Percentiles rank a stretch among this genome's conserved stretches.
Evolutionary conservation across 2,329 filamentous ascomycete species (phyloP).

Genomic region (Talaromyces albobiverticillius): DNA sequence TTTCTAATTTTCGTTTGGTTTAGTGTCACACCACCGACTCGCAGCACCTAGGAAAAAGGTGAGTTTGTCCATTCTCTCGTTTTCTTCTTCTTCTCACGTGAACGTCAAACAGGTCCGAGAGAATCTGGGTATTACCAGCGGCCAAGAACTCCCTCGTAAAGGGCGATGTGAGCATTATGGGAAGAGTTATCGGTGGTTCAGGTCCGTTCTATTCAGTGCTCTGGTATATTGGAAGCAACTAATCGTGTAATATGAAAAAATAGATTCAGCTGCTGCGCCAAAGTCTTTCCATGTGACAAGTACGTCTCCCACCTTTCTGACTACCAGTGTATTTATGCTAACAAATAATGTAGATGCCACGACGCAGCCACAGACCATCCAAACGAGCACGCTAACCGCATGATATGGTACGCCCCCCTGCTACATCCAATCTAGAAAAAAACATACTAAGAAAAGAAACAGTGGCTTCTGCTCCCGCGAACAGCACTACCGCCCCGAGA

Average conservation of each 20-base stretch:
- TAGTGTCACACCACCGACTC: slow-evolving; percentile 12
- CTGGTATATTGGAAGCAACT: not conserved
- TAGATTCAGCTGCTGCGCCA: slow-evolving; percentile 56
- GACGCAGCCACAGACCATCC: slow-evolving; percentile 68
- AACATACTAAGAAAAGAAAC: not conserved
- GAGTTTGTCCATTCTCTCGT: not conserved
- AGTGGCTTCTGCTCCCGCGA: slow-evolving; percentile 73
- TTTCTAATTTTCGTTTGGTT: not conserved
- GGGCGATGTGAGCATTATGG: slow-evolving; percentile 55
- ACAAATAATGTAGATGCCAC: slow-evolving; percentile 58
- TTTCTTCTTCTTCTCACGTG: not conserved
- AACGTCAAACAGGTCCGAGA: slow-evolving; percentile 30
- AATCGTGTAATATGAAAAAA: not conserved
- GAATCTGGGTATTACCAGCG: slow-evolving; percentile 53
- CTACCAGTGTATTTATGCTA: not conserved
- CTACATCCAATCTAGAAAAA: too few species aligned
- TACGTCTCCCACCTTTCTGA: slow-evolving; percentile 25
- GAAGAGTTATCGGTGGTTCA: slow-evolving; percentile 57
- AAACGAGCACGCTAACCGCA: slow-evolving; percentile 78
- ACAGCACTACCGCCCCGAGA: slow-evolving; percentile 73
- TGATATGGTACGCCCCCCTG: slow-evolving; percentile 62
- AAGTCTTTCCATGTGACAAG: slow-evolving; percentile 58
- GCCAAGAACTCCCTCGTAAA: slow-evolving; percentile 52
- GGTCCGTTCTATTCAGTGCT: slow-evolving; percentile 29
- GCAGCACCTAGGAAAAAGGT: slow-evolving; percentile 15